Evolutionary conservation across 495 filamentous ascomycete genomes (phyloP).

Genomic region (Penicillium mononematosum): DNA sequence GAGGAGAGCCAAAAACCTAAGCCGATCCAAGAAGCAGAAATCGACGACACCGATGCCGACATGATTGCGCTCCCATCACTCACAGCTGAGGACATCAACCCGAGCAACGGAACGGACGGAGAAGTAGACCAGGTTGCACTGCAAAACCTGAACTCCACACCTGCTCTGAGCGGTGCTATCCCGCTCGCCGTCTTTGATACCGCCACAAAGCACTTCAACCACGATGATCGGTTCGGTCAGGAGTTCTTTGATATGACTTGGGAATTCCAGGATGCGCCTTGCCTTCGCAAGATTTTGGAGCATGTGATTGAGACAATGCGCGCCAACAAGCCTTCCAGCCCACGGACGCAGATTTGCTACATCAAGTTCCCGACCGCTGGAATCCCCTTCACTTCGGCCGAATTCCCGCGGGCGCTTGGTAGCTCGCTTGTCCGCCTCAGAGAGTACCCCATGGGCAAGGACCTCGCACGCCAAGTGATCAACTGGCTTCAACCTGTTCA

Average conservation of each 20-base stretch:
- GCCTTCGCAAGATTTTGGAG: constrained; percentile 65
- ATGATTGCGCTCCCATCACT: constrained; percentile 62
- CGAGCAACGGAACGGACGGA: constrained; percentile 51
- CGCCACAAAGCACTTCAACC: constrained; percentile 72
- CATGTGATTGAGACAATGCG: constrained; percentile 69
- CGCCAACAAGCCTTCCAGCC: constrained; percentile 54
- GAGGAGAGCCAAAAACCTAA: constrained; percentile 43
- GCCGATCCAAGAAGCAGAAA: constrained; percentile 35
- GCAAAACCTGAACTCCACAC: constrained; percentile 68
- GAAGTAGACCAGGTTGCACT: constrained; percentile 52
- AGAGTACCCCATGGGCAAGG: constrained; percentile 31
- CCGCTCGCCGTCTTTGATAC: constrained; percentile 90
- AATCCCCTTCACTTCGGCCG: constrained; percentile 57
- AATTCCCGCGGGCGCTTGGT: constrained; percentile 72
- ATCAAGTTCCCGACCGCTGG: constrained; percentile 70
- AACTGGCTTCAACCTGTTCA: constrained; percentile 60
- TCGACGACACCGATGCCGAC: constrained; percentile 45
- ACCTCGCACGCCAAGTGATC: constrained; percentile 54
- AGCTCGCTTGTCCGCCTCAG: constrained; percentile 61
- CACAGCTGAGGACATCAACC: constrained; percentile 65
- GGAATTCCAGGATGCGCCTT: constrained; percentile 61
- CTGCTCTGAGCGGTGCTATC: constrained; percentile 84
- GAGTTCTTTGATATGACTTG: constrained; percentile 79
- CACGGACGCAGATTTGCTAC: constrained; percentile 63
- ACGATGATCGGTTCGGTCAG: constrained; percentile 59